Conservation (phyloP, 169 alveolate species). For the Plasmodium gonderi region DNA sequence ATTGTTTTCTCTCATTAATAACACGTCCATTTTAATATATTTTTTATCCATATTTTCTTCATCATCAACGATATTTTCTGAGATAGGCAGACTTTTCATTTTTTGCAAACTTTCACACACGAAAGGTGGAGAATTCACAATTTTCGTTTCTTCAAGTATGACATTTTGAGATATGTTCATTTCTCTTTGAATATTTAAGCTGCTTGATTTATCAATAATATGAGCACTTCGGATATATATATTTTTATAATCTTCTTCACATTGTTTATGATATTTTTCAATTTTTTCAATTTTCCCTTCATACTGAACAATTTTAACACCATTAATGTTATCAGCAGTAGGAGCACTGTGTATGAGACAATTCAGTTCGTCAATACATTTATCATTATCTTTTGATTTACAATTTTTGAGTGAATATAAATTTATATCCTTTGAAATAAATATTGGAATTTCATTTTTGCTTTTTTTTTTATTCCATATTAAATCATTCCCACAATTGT, state of each 20-base stretch:
- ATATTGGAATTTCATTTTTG: neutral
- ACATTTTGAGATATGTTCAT: neutral
- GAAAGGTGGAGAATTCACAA: neutral
- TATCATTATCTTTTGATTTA: constrained; percentile 18
- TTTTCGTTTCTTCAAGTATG: neutral
- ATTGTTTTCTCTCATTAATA: neutral
- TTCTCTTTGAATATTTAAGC: neutral
- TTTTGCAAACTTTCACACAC: neutral
- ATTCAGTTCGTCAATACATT: constrained; percentile 32
- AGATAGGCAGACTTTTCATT: neutral
- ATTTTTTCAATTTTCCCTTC: neutral
- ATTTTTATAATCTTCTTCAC: constrained; percentile 34
- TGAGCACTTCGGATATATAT: neutral
- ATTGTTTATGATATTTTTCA: constrained; percentile 14
- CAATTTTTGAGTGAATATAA: neutral
- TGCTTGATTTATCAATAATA: neutral
- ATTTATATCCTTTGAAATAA: neutral
- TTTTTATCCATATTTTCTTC: neutral
- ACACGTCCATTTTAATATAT: neutral
- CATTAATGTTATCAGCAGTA: neutral
- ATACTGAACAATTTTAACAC: neutral
- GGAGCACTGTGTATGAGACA: neutral
- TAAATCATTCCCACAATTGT: neutral
- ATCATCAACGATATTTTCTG: neutral
- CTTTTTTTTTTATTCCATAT: neutral